A percentile compares a stretch with the other conserved stretches of the same genome.
phyloP scores from a whole-genome alignment of 441 rosid species.

The Pelargonium cotyledonis region DNA sequence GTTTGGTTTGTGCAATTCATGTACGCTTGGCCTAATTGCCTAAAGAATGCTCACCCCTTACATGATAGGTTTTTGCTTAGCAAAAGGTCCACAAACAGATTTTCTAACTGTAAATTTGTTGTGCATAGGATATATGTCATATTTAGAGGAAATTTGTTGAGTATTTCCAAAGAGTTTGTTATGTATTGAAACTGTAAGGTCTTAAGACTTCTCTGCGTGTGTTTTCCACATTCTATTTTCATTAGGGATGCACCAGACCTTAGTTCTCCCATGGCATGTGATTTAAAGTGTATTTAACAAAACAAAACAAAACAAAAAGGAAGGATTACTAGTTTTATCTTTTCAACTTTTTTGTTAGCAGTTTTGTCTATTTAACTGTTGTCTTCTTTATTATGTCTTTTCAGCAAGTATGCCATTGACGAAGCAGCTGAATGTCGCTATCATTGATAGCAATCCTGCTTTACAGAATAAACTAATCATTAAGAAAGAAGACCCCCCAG shows the following conservation, averaged over 20 bases:
- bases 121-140: neutral
- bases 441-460: constrained; percentile 83
- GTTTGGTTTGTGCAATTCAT: neutral
- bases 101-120: neutral
- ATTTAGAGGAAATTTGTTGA: neutral
- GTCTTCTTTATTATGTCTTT: constrained; percentile 21
- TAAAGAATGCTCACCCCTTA: neutral
- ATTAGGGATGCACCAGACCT: neutral
- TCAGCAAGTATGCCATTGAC: constrained; percentile 86
- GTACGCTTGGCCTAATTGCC: neutral
- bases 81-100: neutral
- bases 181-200: neutral
- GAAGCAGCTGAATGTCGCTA: constrained; percentile 77
- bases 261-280: neutral
- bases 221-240: neutral
- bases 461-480: constrained; percentile 40
- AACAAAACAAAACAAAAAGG: neutral
- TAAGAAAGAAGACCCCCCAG: constrained; percentile 68
- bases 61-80: neutral
- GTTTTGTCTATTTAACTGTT: neutral
- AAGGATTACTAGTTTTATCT: neutral
- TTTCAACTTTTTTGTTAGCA: neutral
- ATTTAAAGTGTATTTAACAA: neutral
- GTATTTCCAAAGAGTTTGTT: neutral
- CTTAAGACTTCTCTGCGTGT: neutral